Percentiles rank a stretch among this genome's conserved stretches.
These are phyloP conservation scores for Scenedesmus sp. DNA, from an alignment of 163 green algal species.

Conservation along the genomic window DNA sequence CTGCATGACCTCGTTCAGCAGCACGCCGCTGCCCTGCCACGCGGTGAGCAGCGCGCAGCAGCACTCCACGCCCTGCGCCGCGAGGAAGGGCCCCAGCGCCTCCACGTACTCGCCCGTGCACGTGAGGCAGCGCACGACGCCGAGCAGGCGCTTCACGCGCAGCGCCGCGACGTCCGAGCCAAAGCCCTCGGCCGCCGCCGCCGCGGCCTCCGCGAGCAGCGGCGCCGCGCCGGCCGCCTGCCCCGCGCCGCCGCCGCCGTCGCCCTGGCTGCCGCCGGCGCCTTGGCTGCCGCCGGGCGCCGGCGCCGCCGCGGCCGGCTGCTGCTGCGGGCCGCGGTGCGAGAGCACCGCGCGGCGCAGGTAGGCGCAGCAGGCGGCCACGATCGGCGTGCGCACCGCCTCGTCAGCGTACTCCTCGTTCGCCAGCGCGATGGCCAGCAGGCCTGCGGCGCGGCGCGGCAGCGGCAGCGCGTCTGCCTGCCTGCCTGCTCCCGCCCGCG, in stretches of 20 bases:
- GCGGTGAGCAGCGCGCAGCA: slow-evolving; percentile 49
- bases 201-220: background rate
- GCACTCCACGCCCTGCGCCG: slow-evolving; percentile 52
- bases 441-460: slow-evolving; percentile 10
- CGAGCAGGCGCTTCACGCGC: slow-evolving; percentile 13
- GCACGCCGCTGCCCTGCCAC: slow-evolving; percentile 3
- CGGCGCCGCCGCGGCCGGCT: background rate
- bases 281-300: too few relatives aligned
- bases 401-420: slow-evolving; percentile 56
- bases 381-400: slow-evolving; percentile 49
- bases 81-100: slow-evolving; percentile 57
- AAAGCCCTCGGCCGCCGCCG: background rate
- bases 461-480: background rate
- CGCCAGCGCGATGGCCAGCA: slow-evolving; percentile 54
- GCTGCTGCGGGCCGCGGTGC: slow-evolving; percentile 9
- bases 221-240: slow-evolving; percentile 5
- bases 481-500: background rate
- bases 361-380: slow-evolving; percentile 41
- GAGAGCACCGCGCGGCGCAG: slow-evolving; percentile 24
- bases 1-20: slow-evolving; percentile 65
- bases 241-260: slow-evolving; percentile 8
- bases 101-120: slow-evolving; percentile 68
- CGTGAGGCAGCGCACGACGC: slow-evolving; percentile 44
- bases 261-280: slow-evolving; percentile 13
- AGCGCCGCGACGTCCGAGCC: slow-evolving; percentile 19